Percentiles rank a stretch among this genome's conserved stretches.
Evolutionary conservation across 2,329 filamentous ascomycete genomes (phyloP).

Genomic region (Botrytis paeoniae): DNA sequence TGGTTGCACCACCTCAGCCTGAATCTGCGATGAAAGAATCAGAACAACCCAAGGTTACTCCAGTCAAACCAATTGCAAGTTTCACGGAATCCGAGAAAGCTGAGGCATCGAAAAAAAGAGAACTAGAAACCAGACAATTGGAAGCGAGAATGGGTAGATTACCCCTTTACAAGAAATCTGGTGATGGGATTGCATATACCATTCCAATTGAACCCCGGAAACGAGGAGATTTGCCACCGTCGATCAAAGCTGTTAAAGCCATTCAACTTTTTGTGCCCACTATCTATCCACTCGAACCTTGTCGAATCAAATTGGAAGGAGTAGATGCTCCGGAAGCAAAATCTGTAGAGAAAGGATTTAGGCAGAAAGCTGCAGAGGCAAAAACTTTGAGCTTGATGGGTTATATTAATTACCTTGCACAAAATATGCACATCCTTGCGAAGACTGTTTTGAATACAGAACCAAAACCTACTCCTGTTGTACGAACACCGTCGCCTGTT

Average conservation of each 20-base stretch:
- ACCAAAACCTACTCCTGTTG: slow-evolving; percentile 21
- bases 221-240: slow-evolving; percentile 55
- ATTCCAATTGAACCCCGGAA: slow-evolving; percentile 67
- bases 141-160: slow-evolving; percentile 71
- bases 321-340: slow-evolving; percentile 58
- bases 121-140: slow-evolving; percentile 66
- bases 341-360: slow-evolving; percentile 63
- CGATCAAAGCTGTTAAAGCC: slow-evolving; percentile 59
- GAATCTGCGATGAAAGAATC: slow-evolving; percentile 14
- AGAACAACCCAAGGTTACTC: slow-evolving; percentile 15
- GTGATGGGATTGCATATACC: slow-evolving; percentile 67
- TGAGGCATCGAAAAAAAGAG: slow-evolving; percentile 60
- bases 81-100: slow-evolving; percentile 59
- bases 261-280: slow-evolving; percentile 67
- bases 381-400: slow-evolving; percentile 63
- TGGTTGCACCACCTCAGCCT: slow-evolving; percentile 7
- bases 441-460: slow-evolving; percentile 46
- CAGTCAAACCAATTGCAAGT: slow-evolving; percentile 24
- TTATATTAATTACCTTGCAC: slow-evolving; percentile 70
- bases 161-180: slow-evolving; percentile 63
- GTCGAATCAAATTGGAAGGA: slow-evolving; percentile 63
- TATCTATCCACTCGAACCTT: slow-evolving; percentile 68
- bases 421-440: slow-evolving; percentile 66
- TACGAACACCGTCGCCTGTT: background rate
- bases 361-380: slow-evolving; percentile 53